A percentile compares a stretch with the other conserved stretches of the same genome.
phyloP scores from a whole-genome alignment of 176 grass and related monocot species.

The Bolboschoenus planiculmis region DNA sequence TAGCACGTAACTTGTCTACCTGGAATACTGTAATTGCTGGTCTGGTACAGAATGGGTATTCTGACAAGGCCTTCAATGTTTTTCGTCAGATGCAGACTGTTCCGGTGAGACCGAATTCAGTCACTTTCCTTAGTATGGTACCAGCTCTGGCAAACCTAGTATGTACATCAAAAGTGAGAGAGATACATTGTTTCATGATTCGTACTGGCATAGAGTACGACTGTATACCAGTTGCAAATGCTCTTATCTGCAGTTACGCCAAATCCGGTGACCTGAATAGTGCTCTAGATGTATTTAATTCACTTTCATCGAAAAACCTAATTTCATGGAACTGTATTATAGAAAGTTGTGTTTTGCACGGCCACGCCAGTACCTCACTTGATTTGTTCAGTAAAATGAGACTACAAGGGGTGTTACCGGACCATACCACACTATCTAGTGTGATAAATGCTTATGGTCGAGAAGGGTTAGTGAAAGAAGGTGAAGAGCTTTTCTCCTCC shows the following conservation, averaged over 20 bases:
- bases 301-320: conserved; percentile 6
- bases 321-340: conserved; percentile 40
- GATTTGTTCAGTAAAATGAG: conserved; percentile 31
- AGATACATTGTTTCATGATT: conserved; percentile 30
- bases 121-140: conserved; percentile 31
- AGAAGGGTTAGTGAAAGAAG: conserved; percentile 31
- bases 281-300: conserved; percentile 27
- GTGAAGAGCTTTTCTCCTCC: conserved; percentile 22
- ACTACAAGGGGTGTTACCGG: conserved; percentile 13
- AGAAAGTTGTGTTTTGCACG: conserved; percentile 24
- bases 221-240: conserved; percentile 22
- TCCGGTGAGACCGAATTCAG: conserved; percentile 9
- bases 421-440: conserved; percentile 18
- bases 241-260: conserved; percentile 27
- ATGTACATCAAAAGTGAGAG: conserved; percentile 27
- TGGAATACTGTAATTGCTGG: conserved; percentile 39
- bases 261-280: conserved; percentile 26
- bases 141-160: conserved; percentile 30
- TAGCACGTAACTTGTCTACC: conserved; percentile 17
- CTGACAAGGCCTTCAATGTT: conserved; percentile 23
- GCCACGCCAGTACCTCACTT: conserved; percentile 2
- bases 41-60: conserved; percentile 29
- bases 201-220: background rate
- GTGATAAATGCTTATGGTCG: conserved; percentile 28
- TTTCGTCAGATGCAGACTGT: conserved; percentile 27